phyloP scores from a whole-genome alignment of 148 eudicot species.

The Suaeda aralocaspica region DNA sequence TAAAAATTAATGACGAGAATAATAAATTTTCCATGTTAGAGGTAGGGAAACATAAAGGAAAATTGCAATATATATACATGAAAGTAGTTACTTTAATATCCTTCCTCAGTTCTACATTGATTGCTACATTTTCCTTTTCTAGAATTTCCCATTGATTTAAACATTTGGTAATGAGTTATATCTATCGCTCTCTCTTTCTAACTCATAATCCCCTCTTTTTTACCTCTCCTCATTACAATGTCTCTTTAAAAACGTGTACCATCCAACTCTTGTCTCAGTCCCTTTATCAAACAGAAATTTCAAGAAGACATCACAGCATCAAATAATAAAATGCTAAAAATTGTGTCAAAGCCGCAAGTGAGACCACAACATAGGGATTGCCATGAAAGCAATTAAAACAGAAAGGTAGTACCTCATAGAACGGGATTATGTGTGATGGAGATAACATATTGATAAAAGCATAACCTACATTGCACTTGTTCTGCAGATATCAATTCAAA shows the following conservation, averaged over 20 bases:
- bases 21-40: too few species aligned
- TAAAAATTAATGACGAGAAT: not conserved
- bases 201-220: too few species aligned
- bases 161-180: too few species aligned
- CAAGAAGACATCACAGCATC: not conserved
- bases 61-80: not conserved
- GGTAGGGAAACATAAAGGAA: not conserved
- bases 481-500: constrained; percentile 45
- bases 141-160: too few species aligned
- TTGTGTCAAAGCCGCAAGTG: not conserved
- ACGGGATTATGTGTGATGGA: constrained; percentile 71
- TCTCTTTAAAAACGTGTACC: too few species aligned
- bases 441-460: constrained; percentile 93
- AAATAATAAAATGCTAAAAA: not conserved
- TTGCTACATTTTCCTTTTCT: too few species aligned
- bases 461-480: constrained; percentile 95
- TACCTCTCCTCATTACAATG: too few species aligned
- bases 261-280: too few species aligned
- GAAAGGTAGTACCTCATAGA: constrained; percentile 54
- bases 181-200: too few species aligned
- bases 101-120: too few species aligned
- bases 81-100: not conserved
- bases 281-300: too few species aligned
- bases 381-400: not conserved
- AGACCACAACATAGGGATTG: not conserved